Conservation (phyloP, 805 yeast species). For the Yamadazyma tumulicola region DNA sequence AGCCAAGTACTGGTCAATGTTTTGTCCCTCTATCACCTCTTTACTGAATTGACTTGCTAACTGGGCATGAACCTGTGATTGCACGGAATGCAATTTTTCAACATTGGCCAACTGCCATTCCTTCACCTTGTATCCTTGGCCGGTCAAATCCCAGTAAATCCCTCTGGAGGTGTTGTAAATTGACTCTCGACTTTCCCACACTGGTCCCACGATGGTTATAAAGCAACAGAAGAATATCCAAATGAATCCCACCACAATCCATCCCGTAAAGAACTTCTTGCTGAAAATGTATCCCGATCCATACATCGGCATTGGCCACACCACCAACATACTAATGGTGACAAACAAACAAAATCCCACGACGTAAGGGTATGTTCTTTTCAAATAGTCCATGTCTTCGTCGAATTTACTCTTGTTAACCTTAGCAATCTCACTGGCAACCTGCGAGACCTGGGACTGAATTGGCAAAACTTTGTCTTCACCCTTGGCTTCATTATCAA, state of each 20-base stretch:
- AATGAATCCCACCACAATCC: conserved; percentile 78
- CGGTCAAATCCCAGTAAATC: conserved; percentile 79
- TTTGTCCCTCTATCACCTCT: conserved; percentile 24
- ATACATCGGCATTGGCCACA: conserved; percentile 96
- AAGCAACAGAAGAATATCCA: conserved; percentile 73
- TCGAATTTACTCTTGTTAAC: conserved; percentile 22
- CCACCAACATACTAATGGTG: conserved; percentile 59
- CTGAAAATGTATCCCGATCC: conserved; percentile 76
- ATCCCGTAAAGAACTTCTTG: conserved; percentile 77
- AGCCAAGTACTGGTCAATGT: conserved; percentile 11
- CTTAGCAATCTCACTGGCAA: conserved; percentile 36
- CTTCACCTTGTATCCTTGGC: conserved; percentile 67
- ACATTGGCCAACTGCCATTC: conserved; percentile 77
- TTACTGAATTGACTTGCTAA: conserved; percentile 15
- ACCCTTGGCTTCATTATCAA: conserved; percentile 12
- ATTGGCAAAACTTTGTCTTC: conserved; percentile 20
- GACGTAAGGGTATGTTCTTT: conserved; percentile 59
- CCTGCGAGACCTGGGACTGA: conserved; percentile 35
- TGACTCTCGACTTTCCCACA: conserved; percentile 70
- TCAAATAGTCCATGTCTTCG: conserved; percentile 52
- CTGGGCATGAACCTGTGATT: conserved; percentile 51
- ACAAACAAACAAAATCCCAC: conserved; percentile 56
- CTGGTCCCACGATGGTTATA: conserved; percentile 64
- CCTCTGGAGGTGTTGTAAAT: conserved; percentile 67
- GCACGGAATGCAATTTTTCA: conserved; percentile 71